Evolutionary conservation across 2,329 filamentous ascomycete species (phyloP).

Genomic region (Clarireedia hainanense): DNA sequence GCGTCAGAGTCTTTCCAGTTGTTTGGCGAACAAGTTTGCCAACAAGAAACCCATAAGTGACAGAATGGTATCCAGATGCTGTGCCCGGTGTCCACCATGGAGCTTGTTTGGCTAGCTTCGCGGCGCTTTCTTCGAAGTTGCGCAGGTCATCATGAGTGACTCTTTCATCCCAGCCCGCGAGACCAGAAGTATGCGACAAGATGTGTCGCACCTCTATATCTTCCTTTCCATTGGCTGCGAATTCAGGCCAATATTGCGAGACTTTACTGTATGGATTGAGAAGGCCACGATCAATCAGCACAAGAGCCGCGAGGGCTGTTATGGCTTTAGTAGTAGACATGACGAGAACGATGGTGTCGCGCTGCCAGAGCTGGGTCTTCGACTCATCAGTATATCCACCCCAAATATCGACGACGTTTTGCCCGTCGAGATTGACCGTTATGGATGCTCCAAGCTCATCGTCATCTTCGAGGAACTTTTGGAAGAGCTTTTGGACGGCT

Average conservation of each 20-base stretch:
- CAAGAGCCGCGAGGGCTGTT: conserved; percentile 14
- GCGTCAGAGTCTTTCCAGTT: conserved; percentile 34
- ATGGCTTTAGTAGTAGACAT: conserved; percentile 36
- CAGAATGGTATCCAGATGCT: conserved; percentile 35
- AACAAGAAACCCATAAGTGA: conserved; percentile 35
- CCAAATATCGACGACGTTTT: conserved; percentile 38
- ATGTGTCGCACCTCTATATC: background rate
- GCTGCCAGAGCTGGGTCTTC: conserved; percentile 30
- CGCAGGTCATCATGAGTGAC: background rate
- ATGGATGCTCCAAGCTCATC: conserved; percentile 40
- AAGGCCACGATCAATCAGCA: background rate
- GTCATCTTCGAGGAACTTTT: conserved; percentile 30
- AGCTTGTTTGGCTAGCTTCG: conserved; percentile 31
- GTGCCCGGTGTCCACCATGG: conserved; percentile 39
- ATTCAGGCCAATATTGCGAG: background rate
- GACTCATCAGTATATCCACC: conserved; percentile 32
- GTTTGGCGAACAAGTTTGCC: conserved; percentile 36
- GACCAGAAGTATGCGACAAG: background rate
- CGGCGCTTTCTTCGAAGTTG: background rate
- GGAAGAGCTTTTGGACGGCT: conserved; percentile 29
- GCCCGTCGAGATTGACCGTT: conserved; percentile 34
- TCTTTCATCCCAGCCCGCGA: background rate
- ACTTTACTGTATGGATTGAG: background rate
- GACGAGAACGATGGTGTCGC: conserved; percentile 32
- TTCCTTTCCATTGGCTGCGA: background rate